Conservation (phyloP, 2,329 filamentous ascomycete genomes). For the Xylaria sp. region DNA sequence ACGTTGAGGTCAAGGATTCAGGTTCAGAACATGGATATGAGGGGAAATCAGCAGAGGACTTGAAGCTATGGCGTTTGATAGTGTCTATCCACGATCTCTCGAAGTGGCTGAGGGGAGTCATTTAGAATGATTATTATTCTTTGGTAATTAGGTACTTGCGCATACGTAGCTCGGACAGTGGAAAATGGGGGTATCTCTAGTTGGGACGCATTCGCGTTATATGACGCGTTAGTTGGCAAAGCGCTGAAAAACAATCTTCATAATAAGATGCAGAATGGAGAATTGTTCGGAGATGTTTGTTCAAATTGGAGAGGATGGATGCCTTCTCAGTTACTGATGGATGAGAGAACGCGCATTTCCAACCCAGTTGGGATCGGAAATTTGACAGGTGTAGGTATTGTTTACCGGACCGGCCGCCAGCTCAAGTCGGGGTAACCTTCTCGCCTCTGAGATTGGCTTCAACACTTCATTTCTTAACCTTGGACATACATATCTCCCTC, state of each 20-base stretch:
- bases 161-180: neutral
- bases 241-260: neutral
- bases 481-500: neutral
- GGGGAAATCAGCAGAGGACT: constrained; percentile 55
- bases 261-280: neutral
- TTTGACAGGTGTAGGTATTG: neutral
- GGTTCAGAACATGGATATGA: constrained; percentile 58
- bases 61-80: constrained; percentile 24
- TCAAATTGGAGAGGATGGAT: neutral
- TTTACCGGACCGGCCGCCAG: constrained; percentile 13
- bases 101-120: constrained; percentile 39
- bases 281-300: neutral
- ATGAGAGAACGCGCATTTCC: neutral
- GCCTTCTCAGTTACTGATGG: neutral
- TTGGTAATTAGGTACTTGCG: neutral
- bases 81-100: constrained; percentile 41
- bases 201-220: neutral
- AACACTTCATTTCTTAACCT: too few relatives aligned
- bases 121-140: constrained; percentile 16
- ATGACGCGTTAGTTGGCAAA: neutral
- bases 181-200: neutral
- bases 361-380: neutral
- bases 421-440: neutral
- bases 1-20: constrained; percentile 59
- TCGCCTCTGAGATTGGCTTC: too few relatives aligned